Evolutionary conservation across 345 rosid species (phyloP).

Genomic region (Sapria himalayana): DNA sequence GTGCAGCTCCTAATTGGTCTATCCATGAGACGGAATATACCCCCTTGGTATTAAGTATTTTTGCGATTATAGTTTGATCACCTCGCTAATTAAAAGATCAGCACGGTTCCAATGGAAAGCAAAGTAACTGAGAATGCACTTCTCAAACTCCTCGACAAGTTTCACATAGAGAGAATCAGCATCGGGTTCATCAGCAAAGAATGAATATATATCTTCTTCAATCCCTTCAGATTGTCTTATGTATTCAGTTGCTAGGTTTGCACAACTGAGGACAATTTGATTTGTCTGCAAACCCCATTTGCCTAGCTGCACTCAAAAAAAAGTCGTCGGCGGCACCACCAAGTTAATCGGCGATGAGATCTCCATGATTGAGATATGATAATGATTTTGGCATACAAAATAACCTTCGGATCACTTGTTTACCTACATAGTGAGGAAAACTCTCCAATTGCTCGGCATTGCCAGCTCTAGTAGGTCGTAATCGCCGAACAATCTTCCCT

Average conservation of each 20-base stretch:
- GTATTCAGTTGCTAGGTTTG: slow-evolving; percentile 68
- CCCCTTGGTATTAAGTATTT: too few relatives aligned
- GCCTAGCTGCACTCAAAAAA: slow-evolving; percentile 37
- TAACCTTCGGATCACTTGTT: neutral
- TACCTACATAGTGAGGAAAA: slow-evolving; percentile 85
- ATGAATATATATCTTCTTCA: slow-evolving; percentile 54
- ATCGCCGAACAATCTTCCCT: too few relatives aligned
- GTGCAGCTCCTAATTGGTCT: too few relatives aligned
- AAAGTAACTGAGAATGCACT: slow-evolving; percentile 81
- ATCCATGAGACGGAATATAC: too few relatives aligned
- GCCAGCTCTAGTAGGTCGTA: too few relatives aligned
- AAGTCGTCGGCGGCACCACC: neutral
- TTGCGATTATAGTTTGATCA: slow-evolving; percentile 10
- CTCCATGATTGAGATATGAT: neutral
- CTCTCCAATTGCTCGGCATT: slow-evolving; percentile 40
- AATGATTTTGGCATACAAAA: neutral
- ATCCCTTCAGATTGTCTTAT: slow-evolving; percentile 39
- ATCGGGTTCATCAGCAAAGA: slow-evolving; percentile 31
- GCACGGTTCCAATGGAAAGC: slow-evolving; percentile 73
- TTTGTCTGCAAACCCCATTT: slow-evolving; percentile 61
- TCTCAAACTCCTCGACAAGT: slow-evolving; percentile 82
- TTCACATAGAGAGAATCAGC: slow-evolving; percentile 59
- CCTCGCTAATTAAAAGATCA: slow-evolving; percentile 63
- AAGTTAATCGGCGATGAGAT: neutral
- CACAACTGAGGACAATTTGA: slow-evolving; percentile 65